Base-by-base conservation (phyloP, 1,284 basidiomycete genomes). In the Austropuccinia psidii region DNA sequence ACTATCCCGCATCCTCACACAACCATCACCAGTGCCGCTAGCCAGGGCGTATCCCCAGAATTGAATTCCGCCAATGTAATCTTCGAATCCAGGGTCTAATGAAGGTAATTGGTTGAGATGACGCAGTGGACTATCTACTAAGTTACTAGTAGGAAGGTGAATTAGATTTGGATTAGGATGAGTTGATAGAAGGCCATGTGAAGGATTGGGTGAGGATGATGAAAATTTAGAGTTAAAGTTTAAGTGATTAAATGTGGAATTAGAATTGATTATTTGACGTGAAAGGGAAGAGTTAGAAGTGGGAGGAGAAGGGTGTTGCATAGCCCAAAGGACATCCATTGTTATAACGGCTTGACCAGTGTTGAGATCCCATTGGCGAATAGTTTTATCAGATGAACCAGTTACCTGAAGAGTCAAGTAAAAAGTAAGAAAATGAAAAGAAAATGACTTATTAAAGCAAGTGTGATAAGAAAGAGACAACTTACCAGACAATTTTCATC, bases 281-380 rank as follows among this genome's bases (percentile, higher is more conserved):
- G 31, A n/a, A n/a, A 54, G 19, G 15, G 67, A 39, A n/a, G 43
- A 41, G 8, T 50, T 74, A 83, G 79, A 69, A 81, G 76, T 85
- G 77, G 84, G 80, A n/a, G 85, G 81, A 9, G 88, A 85, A 1
- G 93, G 89, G 82, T 98, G 95, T 19, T 92, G 92, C 77, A 98
- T 97, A 2, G 95, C 95, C 96, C 96, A 99, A 21, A 99, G 87
- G 75, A 99, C 96, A 82, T 99, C 96, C 96, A 99, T 99, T 13
- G 95, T 96, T 84, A 97, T 88, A 62, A 98, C 89, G 81, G 95
- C 98, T 84, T 98, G 95, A 4, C 95, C 95, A 0, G 95, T 98
- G 47, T 87, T 87, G 72, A 98, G 86, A 80, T 98, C 95, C 96
- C 96, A 98, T 81, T 98, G 94, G 2, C 95, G 89, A 74, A 99